phyloP scores from a whole-genome alignment of 2,329 filamentous ascomycete species.

The Colletotrichum camelliae region DNA sequence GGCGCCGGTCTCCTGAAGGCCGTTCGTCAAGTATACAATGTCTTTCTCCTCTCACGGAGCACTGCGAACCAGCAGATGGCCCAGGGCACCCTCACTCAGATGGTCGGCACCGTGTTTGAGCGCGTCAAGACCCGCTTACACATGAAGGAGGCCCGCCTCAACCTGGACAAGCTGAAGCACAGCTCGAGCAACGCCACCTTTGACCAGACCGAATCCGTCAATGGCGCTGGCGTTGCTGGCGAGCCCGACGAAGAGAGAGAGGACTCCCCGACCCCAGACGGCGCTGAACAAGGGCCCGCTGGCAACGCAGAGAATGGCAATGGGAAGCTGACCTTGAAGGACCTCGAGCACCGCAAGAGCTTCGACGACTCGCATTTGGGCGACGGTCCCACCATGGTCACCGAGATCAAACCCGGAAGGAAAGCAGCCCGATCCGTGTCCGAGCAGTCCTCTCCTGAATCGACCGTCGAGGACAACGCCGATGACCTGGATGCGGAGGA shows the following conservation, averaged over 20 bases:
- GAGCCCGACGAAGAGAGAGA: constrained; percentile 41
- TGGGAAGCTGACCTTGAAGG: constrained; percentile 70
- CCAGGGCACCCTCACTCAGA: constrained; percentile 95
- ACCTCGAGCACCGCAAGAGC: constrained; percentile 71
- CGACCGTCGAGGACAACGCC: constrained; percentile 57
- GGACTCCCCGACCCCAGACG: constrained; percentile 22
- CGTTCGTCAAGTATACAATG: constrained; percentile 97
- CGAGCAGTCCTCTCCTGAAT: constrained; percentile 61
- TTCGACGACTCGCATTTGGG: constrained; percentile 72
- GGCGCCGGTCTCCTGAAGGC: constrained; percentile 95
- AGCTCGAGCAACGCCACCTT: constrained; percentile 59
- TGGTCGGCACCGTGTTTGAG: constrained; percentile 98
- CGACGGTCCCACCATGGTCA: constrained; percentile 72
- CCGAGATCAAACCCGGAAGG: constrained; percentile 58
- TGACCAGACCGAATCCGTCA: constrained; percentile 48
- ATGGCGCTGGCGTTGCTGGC: constrained; percentile 38
- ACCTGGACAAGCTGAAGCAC: constrained; percentile 56
- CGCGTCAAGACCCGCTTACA: constrained; percentile 86
- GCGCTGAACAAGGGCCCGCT: constrained; percentile 30
- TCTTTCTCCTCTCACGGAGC: constrained; percentile 93
- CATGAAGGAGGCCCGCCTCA: constrained; percentile 81
- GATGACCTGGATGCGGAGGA: constrained; percentile 77
- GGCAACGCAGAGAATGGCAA: constrained; percentile 35
- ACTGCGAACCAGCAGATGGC: constrained; percentile 96
- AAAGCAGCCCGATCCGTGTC: constrained; percentile 53